phyloP scores from a whole-genome alignment of 2,329 filamentous ascomycete genomes.

The Cladosporium oxysporum region DNA sequence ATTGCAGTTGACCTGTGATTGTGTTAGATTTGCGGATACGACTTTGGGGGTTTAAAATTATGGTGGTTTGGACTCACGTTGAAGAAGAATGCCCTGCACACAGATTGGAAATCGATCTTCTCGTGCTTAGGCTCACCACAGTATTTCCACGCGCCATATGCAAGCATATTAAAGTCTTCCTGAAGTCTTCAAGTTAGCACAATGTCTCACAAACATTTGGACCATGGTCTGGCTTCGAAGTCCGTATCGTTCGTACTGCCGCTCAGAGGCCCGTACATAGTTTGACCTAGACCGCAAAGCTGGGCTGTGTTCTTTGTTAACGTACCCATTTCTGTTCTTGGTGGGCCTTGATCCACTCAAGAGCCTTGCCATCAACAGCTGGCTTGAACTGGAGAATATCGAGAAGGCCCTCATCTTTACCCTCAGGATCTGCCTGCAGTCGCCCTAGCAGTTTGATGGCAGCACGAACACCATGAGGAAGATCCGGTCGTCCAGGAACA shows the following conservation, averaged over 20 bases:
- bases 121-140: constrained; percentile 39
- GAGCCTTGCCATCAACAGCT: constrained; percentile 42
- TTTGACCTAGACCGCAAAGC: too few relatives aligned
- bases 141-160: constrained; percentile 57
- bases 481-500: constrained; percentile 40
- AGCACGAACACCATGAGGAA: constrained; percentile 59
- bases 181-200: too few relatives aligned
- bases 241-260: too few relatives aligned
- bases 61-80: constrained; percentile 20
- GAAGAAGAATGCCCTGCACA: constrained; percentile 26
- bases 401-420: constrained; percentile 28
- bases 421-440: constrained; percentile 29
- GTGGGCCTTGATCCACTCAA: constrained; percentile 48
- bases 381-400: constrained; percentile 32
- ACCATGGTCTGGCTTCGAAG: too few relatives aligned
- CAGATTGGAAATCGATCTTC: constrained; percentile 26
- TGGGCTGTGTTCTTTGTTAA: too few relatives aligned
- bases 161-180: constrained; percentile 54
- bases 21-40: constrained; percentile 17
- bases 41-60: neutral
- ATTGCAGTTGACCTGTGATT: constrained; percentile 56
- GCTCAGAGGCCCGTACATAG: too few relatives aligned
- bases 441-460: constrained; percentile 53
- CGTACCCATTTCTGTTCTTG: constrained; percentile 41
- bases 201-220: too few relatives aligned